Conservation (phyloP, 495 filamentous ascomycete species). For the Neurospora discreta region DNA sequence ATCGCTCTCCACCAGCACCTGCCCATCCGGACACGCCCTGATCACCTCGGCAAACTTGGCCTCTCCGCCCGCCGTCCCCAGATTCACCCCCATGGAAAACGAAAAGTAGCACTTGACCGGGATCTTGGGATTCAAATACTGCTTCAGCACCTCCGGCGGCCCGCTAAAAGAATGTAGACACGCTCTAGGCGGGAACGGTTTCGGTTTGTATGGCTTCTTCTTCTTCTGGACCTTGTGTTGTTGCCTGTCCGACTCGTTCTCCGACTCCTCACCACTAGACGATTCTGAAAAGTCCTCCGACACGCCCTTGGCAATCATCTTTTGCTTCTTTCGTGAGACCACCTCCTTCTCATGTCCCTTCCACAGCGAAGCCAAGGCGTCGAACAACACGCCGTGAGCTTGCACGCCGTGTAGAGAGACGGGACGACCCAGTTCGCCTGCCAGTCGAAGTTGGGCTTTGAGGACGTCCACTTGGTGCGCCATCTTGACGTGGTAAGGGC, state of each 20-base stretch:
- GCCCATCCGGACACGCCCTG: slow-evolving; percentile 60
- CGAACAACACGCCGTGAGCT: slow-evolving; percentile 73
- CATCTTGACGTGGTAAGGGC: slow-evolving; percentile 62
- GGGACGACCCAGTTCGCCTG: slow-evolving; percentile 66
- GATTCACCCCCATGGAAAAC: slow-evolving; percentile 77
- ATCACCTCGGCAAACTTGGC: slow-evolving; percentile 50
- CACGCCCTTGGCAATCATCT: slow-evolving; percentile 23
- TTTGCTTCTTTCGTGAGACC: slow-evolving; percentile 50
- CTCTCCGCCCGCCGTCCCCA: slow-evolving; percentile 39
- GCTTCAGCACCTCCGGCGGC: slow-evolving; percentile 58
- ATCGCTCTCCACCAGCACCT: slow-evolving; percentile 82
- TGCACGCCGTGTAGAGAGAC: slow-evolving; percentile 89
- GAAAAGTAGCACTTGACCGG: slow-evolving; percentile 79
- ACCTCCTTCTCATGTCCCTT: slow-evolving; percentile 66
- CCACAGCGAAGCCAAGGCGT: slow-evolving; percentile 66
- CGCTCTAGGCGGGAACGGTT: slow-evolving; percentile 76
- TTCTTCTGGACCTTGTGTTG: too few relatives aligned
- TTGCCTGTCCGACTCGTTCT: slow-evolving; percentile 13
- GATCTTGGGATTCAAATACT: slow-evolving; percentile 64
- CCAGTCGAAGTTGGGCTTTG: slow-evolving; percentile 72
- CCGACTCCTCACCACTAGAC: slow-evolving; percentile 26
- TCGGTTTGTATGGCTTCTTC: slow-evolving; percentile 13
- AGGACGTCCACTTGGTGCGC: slow-evolving; percentile 69
- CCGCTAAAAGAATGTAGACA: slow-evolving; percentile 94
- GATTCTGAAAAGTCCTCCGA: slow-evolving; percentile 33